Percentiles rank a stretch among this genome's conserved stretches.
Conservation (phyloP, 176 grass and related monocot genomes). For the Avena eriantha region DNA sequence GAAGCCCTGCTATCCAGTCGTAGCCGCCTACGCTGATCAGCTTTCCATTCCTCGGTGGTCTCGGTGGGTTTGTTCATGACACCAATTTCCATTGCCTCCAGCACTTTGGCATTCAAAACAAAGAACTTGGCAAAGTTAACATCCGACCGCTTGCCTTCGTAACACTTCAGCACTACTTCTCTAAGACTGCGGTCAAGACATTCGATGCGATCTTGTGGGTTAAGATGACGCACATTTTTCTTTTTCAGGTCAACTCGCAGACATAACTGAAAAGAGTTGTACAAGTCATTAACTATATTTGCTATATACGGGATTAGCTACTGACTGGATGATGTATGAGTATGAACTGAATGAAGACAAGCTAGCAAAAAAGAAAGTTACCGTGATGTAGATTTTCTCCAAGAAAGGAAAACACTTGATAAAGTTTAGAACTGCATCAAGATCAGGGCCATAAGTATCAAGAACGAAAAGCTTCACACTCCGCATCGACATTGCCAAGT, state of each 20-base stretch:
- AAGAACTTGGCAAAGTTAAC: slow-evolving; percentile 31
- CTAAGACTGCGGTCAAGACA: slow-evolving; percentile 13
- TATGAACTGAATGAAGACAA: not conserved
- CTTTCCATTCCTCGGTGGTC: not conserved
- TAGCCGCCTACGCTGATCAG: not conserved
- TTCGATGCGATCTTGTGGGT: not conserved
- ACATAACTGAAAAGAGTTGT: not conserved
- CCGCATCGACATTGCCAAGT: not conserved
- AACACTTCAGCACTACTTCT: not conserved
- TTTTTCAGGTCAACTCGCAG: not conserved
- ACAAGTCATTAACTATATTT: not conserved
- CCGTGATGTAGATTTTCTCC: slow-evolving; percentile 15
- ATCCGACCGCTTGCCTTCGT: not conserved
- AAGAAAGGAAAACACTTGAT: slow-evolving; percentile 20
- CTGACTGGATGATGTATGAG: not conserved
- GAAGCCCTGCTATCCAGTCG: slow-evolving; percentile 2
- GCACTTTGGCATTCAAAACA: slow-evolving; percentile 1
- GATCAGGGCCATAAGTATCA: not conserved
- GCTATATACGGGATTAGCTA: not conserved
- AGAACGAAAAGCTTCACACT: slow-evolving; percentile 15
- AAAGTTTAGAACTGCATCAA: not conserved
- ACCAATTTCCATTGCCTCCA: slow-evolving; percentile 10
- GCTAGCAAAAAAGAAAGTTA: not conserved
- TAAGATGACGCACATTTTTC: not conserved
- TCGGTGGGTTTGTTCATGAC: not conserved